Evolutionary conservation across 228 moss, liverwort and hornwort species (phyloP), one percentile per base, ranked within the genome.

Genomic region (Sphagnum fallax): DNA sequence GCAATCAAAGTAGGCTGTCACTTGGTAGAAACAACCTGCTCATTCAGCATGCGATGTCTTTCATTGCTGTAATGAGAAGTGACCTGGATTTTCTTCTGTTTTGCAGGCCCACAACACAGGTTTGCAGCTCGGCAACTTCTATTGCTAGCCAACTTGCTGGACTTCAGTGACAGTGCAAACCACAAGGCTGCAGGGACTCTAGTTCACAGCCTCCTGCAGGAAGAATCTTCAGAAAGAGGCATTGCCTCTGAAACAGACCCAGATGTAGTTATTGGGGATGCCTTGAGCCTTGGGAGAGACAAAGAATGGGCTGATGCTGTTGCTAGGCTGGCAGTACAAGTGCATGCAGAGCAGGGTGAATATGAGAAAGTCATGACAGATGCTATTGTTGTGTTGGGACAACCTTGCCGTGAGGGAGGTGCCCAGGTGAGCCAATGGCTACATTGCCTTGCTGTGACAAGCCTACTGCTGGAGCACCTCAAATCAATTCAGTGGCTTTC

Each of bases 401-500:
- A 90, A 74, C 90, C 98, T 68, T 98, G 98, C 75, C 87, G 98
- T 65, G 92, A 98, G 80, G 98, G 94, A 60, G 98, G 92, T 75
- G 98, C 98, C 50, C 79, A 90, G 81, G 78, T 81, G 64, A 76
- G 84, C 75, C 90, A 98, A 70, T 98, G 98, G 98, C 80, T 98
- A 73, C 91, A 94, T 68, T 92, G 98, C 68, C 84, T 98, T 70
- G 81, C 92, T 10, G 78, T 98, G 69, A 87, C 89, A 47, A 90
- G 86, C 69, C 87, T 98, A 49, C 80, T 98, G 55, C 83, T 98
- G 32, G 89, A 87, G 66, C 82, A 76, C 73, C 78, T 90, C 55
- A 73, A 73, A 59, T 94, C 90, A 48, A 63, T 93, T 71, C 77
- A 78, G 74, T 85, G 87, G 74, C 92, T 94, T 49, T 66, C 69